Percentiles rank a stretch among this genome's conserved stretches.
Evolutionary conservation across 352 stramenopile species (phyloP).

Genomic region (Phytophthora foliorum): DNA sequence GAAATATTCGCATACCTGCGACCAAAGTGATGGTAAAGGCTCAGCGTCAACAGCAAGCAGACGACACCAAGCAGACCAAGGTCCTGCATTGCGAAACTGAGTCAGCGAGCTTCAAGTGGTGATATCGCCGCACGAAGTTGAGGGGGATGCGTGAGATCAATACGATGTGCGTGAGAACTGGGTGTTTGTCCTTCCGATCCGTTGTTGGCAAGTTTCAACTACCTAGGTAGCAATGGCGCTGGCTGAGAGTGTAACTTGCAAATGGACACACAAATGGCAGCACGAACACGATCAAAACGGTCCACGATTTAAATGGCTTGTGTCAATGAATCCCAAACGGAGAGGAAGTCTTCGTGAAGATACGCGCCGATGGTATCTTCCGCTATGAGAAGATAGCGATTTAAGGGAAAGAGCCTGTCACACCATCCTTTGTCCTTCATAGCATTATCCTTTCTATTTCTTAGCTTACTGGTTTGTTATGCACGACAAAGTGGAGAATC

Average conservation of each 20-base stretch:
- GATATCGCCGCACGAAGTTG: not conserved
- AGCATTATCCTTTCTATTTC: slow-evolving; percentile 1
- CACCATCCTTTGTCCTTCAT: no score
- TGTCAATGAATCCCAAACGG: no score
- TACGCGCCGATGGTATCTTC: slow-evolving; percentile 99
- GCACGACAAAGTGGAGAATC: slow-evolving; percentile 34
- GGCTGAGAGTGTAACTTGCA: no score
- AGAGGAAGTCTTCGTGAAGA: no score
- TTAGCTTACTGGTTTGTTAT: no score
- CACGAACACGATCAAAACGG: no score
- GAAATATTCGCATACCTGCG: slow-evolving; percentile 5
- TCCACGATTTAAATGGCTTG: no score
- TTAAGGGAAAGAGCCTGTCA: slow-evolving; percentile 21
- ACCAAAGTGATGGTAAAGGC: slow-evolving; percentile 18
- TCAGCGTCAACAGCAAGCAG: slow-evolving; percentile 23
- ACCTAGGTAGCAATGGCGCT: not conserved
- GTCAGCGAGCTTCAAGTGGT: not conserved
- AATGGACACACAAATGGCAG: no score
- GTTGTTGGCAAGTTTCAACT: not conserved
- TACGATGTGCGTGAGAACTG: not conserved
- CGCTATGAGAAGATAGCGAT: slow-evolving; percentile 98
- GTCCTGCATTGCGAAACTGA: not conserved
- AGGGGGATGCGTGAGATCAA: not conserved
- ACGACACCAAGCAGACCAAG: slow-evolving; percentile 1
- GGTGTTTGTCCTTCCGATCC: no score